Evolutionary conservation across 345 rosid species (phyloP), one percentile per base, ranked within the genome.

Genomic region (Cardamine occulta): DNA sequence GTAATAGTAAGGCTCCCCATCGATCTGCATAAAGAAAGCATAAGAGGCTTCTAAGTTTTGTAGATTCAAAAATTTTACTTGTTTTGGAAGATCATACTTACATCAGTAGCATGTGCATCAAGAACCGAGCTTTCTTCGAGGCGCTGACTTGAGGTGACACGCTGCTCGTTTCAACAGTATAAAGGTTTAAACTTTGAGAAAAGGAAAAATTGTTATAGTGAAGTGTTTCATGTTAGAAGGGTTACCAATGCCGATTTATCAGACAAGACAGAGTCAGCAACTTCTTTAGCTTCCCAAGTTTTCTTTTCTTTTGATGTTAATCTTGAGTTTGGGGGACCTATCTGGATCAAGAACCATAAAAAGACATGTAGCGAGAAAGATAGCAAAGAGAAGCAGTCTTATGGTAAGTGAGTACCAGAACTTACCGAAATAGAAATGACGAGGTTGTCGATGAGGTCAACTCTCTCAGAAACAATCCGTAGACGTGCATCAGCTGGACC

Each of bases 181-280:
- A 14, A 5, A n/a, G 11, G 58, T 32, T 68, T 65, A 39, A 40
- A 28, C 56, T 56, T 54, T 68, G 23, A 34, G 70, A 69, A 67
- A 74, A 19, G 2, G 12, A 28, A 23, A 44, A 35, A 37, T 17
- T 29, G 40, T 45, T 18, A n/a, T 0, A 4, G 24, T 66, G 66
- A 47, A 34, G 37, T 13, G 31, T 19, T 10, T 47, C 34, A 45
- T 63, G 68, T 29, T 28, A 65, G 62, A 78, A 51, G 66, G 17
- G 72, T 83, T 91, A 94, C 98, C 93, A 88, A 72, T 28, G 95
- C 93, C 4, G 98, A 89, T 72, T 91, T 94, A 86, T 91, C 96
- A 53, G 98, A 81, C 64, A 91, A 86, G 37, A 94, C 95, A 79
- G 98, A 87, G 79, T 94, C 97, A 45, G 96, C 93, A 62, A 94